phyloP scores from a whole-genome alignment of 1,284 basidiomycete species.

The Peniophora sp. region DNA sequence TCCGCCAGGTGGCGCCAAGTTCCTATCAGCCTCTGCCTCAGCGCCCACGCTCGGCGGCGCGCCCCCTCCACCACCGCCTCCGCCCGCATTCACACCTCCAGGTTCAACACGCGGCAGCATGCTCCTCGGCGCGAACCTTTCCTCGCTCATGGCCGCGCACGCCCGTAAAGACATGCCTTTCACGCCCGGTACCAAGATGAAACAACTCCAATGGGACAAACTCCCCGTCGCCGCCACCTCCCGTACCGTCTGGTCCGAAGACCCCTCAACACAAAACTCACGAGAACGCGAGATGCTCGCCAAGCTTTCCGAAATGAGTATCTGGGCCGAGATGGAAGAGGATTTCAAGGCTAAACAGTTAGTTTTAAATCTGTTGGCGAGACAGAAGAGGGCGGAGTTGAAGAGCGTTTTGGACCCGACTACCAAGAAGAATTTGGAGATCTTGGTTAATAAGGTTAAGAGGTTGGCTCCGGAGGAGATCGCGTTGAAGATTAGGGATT shows the following conservation, averaged over 20 bases:
- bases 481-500: constrained; percentile 75
- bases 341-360: constrained; percentile 97
- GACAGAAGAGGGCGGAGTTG: constrained; percentile 77
- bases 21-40: constrained; percentile 14
- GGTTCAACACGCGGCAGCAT: constrained; percentile 52
- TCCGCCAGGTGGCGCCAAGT: constrained; percentile 20
- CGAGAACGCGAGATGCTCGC: constrained; percentile 73
- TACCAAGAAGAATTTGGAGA: constrained; percentile 88
- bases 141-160: constrained; percentile 43
- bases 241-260: constrained; percentile 80
- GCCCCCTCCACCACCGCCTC: constrained; percentile 40
- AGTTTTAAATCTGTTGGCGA: constrained; percentile 76
- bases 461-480: constrained; percentile 79
- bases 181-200: constrained; percentile 88
- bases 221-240: constrained; percentile 77
- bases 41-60: constrained; percentile 8
- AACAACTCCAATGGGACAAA: constrained; percentile 99
- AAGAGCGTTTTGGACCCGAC: constrained; percentile 88
- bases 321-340: constrained; percentile 96
- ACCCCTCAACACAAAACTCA: constrained; percentile 39
- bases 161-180: constrained; percentile 82
- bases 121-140: constrained; percentile 50
- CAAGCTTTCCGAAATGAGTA: constrained; percentile 76
- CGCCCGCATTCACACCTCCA: constrained; percentile 40
- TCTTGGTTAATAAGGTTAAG: constrained; percentile 83